These are phyloP conservation scores for Discostella stelligeroides DNA, from an alignment of 108 stramenopile species.

Conservation along the genomic window DNA sequence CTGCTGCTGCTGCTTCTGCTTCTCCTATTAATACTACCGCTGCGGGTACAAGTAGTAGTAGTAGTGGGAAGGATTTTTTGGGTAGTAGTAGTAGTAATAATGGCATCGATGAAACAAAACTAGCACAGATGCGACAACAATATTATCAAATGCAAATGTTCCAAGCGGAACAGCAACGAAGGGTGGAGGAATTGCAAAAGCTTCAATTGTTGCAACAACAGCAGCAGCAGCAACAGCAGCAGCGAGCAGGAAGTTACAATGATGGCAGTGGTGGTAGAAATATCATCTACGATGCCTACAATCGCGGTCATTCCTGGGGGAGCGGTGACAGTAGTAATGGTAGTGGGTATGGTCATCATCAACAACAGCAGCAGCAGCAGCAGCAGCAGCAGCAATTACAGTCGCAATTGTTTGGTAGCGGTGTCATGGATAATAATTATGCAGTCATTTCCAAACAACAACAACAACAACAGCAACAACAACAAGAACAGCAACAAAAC, in stretches of 20 bases:
- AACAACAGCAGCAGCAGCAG: constrained; percentile 18
- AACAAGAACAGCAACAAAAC: too few species aligned
- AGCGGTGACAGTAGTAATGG: constrained; percentile 16
- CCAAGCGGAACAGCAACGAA: not conserved
- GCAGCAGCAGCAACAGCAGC: constrained; percentile 5
- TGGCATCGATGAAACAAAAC: too few species aligned
- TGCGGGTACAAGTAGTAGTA: not conserved
- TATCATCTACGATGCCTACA: not conserved
- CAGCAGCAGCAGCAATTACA: constrained; percentile 4
- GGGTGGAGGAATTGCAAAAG: not conserved
- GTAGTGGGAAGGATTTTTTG: not conserved
- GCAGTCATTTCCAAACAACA: too few species aligned
- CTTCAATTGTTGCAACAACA: not conserved
- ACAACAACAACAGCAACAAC: too few species aligned
- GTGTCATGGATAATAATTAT: too few species aligned
- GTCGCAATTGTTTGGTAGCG: too few species aligned
- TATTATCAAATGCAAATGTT: not conserved
- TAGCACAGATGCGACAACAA: not conserved
- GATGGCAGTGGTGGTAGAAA: not conserved
- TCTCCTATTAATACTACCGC: not conserved
- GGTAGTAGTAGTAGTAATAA: not conserved
- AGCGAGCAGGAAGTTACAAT: not conserved
- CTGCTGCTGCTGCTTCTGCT: too few species aligned
- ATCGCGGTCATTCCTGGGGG: not conserved
- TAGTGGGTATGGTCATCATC: constrained; percentile 11